A percentile compares a stretch with the other conserved stretches of the same genome.
phyloP scores from a whole-genome alignment of 495 filamentous ascomycete genomes.

The Lophiotrema nucula region DNA sequence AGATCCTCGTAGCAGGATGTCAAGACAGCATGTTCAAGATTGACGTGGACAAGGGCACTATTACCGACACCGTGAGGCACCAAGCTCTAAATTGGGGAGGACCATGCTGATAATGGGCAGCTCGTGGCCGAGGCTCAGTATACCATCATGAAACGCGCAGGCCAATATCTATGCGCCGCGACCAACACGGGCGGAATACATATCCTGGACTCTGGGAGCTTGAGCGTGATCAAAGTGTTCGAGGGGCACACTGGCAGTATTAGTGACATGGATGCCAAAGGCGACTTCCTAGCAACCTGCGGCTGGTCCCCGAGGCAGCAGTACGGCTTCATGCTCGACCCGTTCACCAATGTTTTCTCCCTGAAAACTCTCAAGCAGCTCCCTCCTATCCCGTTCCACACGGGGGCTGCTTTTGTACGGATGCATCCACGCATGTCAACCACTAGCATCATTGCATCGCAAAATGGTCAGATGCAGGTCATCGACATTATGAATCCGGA shows the following conservation, averaged over 20 bases:
- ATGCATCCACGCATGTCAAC: conserved; percentile 95
- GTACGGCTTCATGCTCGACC: conserved; percentile 70
- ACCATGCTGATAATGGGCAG: conserved; percentile 15
- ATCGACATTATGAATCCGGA: conserved; percentile 95
- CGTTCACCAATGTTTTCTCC: conserved; percentile 90
- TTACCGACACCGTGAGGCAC: conserved; percentile 62
- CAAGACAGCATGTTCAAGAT: conserved; percentile 87
- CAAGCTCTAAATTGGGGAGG: not conserved
- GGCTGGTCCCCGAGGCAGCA: conserved; percentile 78
- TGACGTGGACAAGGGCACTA: conserved; percentile 79
- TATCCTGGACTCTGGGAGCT: conserved; percentile 74
- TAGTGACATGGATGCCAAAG: conserved; percentile 92
- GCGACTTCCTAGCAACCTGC: conserved; percentile 89
- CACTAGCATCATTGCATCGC: conserved; percentile 85
- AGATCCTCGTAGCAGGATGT: conserved; percentile 82
- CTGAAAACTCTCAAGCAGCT: conserved; percentile 80
- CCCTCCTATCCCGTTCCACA: conserved; percentile 86
- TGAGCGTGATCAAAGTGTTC: conserved; percentile 79
- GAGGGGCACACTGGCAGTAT: conserved; percentile 80
- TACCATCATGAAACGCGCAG: conserved; percentile 84
- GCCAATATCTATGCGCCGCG: conserved; percentile 82
- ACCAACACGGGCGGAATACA: conserved; percentile 81
- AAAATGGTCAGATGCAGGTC: conserved; percentile 87
- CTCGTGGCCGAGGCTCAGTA: conserved; percentile 71
- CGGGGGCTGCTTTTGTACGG: conserved; percentile 85